Conservation (phyloP, 345 rosid genomes). For the Brassica juncea region DNA sequence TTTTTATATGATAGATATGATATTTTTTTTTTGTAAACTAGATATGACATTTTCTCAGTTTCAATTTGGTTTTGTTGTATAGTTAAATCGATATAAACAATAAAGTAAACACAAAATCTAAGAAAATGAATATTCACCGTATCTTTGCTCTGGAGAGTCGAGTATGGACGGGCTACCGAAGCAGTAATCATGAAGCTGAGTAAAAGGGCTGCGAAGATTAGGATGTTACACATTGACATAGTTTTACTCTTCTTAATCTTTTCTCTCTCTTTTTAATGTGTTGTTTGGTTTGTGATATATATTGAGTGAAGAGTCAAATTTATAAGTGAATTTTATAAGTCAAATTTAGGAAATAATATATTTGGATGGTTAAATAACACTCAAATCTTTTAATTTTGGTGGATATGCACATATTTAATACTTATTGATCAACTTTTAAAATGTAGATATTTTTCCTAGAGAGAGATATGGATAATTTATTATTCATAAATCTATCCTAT, state of each 20-base stretch:
- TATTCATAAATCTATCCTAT: neutral
- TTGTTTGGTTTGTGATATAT: neutral
- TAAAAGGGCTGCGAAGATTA: conserved; percentile 16
- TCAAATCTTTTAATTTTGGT: neutral
- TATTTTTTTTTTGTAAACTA: no score
- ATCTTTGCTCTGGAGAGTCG: conserved; percentile 13
- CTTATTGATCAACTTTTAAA: neutral
- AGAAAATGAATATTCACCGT: conserved; percentile 3
- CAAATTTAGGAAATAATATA: neutral
- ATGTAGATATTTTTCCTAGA: neutral
- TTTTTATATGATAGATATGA: neutral
- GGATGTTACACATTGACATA: conserved; percentile 21
- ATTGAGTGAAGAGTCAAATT: neutral
- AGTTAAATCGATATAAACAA: neutral
- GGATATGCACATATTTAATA: neutral
- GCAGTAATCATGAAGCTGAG: conserved; percentile 24
- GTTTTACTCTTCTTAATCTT: neutral
- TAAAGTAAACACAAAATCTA: neutral
- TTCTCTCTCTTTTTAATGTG: neutral
- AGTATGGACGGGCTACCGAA: conserved; percentile 29
- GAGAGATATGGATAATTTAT: neutral
- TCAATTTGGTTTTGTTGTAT: neutral
- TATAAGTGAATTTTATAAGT: neutral
- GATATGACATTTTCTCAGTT: neutral
- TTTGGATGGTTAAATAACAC: neutral